Evolutionary conservation across 2,329 filamentous ascomycete genomes (phyloP), one percentile per base, ranked within the genome.

Genomic region (Emmonsiellopsis sp.): DNA sequence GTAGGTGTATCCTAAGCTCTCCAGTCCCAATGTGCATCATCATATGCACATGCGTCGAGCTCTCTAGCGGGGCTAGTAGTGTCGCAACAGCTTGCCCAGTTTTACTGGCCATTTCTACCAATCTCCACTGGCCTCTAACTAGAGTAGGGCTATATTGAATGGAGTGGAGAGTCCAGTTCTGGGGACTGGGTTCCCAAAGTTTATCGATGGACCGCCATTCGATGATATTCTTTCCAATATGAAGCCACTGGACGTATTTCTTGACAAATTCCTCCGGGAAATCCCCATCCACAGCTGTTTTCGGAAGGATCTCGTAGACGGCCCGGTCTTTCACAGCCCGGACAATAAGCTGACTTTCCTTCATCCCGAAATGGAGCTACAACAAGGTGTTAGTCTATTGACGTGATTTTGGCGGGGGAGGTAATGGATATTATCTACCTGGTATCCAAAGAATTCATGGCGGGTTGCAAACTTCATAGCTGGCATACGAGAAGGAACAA

Each of bases 241-340:
- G 57, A 48, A 76, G 71, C 78, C 78, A 81, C 52, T 80, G 77
- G 0, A 68, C 63, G 48, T 67, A 73, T 0, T 70, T 55, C 1
- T 71, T 44, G 1, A 74, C 57, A 8, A 80, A 73, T 0, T 54
- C 44, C 0, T 54, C 48, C 8, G 69, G 69, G 11, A 73, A 58
- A 26, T 64, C 59, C 10, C 46, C 57, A 7, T 26, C 7, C 3
- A 72, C 57, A 15, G 61, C 48, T 13, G 58, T 58, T 8, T 57
- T 53, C 0, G 67, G 63, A n/a, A 73, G 53, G 16, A 69, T 59
- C 48, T 71, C 65, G 46, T 62, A 63, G 1, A 51, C 42, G 8
- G 56, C 52, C 2, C 42, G 40, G 0, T 58, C 55, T 20, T 51
- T 58, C 15, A 47, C 30, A 1, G 61, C 63, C 2, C 60, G 61